Conservation (phyloP, 441 rosid species). For the Cnidoscolus chayamansa region DNA sequence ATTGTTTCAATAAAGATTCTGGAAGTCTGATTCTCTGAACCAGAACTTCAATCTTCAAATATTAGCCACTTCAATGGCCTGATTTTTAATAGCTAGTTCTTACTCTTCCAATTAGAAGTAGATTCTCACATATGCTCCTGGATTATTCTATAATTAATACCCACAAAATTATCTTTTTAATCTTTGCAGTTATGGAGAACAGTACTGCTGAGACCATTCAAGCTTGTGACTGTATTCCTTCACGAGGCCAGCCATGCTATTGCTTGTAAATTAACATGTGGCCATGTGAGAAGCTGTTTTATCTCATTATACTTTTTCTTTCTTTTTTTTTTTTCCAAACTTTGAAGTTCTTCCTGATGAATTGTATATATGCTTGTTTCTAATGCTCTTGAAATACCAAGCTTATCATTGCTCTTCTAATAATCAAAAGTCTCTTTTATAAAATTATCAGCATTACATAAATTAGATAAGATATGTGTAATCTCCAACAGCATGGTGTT, state of each 20-base stretch:
- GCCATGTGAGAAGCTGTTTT: constrained; percentile 57
- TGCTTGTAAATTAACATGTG: constrained; percentile 93
- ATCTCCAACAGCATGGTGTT: background rate
- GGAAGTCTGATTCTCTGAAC: background rate
- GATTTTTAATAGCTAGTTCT: background rate
- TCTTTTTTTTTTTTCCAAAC: background rate
- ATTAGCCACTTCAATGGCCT: background rate
- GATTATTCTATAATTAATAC: constrained; percentile 3
- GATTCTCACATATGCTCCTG: background rate
- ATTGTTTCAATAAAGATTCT: background rate
- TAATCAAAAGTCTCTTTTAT: background rate
- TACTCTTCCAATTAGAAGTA: background rate
- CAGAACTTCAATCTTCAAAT: background rate
- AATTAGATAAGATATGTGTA: background rate
- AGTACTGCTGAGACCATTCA: constrained; percentile 73
- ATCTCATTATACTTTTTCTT: background rate
- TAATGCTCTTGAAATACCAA: background rate
- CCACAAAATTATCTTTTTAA: background rate
- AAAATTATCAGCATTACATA: background rate
- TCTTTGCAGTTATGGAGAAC: constrained; percentile 81
- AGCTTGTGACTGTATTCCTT: constrained; percentile 86
- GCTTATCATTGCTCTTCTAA: background rate
- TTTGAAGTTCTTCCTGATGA: background rate
- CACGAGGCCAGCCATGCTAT: constrained; percentile 97
- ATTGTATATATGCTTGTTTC: background rate